Evolutionary conservation across 228 moss, liverwort and hornwort genomes (phyloP), one percentile per base, ranked within the genome.

Genomic region (Sphagnum fallax): DNA sequence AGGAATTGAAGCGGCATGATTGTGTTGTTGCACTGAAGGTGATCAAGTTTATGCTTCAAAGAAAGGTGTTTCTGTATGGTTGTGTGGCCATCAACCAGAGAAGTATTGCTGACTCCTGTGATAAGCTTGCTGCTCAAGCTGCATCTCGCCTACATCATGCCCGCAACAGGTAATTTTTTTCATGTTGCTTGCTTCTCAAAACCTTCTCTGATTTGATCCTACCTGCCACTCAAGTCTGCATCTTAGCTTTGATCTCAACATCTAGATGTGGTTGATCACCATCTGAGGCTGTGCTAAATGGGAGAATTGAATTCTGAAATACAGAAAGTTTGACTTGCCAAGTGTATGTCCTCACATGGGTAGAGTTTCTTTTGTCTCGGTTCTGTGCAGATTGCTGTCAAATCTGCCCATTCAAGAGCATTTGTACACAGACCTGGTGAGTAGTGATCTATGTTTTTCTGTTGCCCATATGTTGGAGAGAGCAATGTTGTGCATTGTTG

Each of bases 81-180:
- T 98, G 93, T 32, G 97, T 98, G 53, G 83, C 90, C 0, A 87
- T 90, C 4, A 91, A 93, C 69, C 97, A 98, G 79, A 90, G 79
- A 53, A 91, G 91, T 50, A 93, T 98, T 12, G 87, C 91, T 16
- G 81, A 85, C 59, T 82, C 84, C 4, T 85, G 88, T 58, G 87
- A 84, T 74, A 90, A 85, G 77, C 83, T 97, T 62, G 81, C 84
- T 6, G 84, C 52, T n/a, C 87, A 87, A 65, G 88, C 90, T 4
- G 87, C 84, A 49, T 58, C 79, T 60, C 77, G 93, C 47, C 64
- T 98, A 52, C 83, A 82, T 66, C 83, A 83, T 53, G 93, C 91
- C 9, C 87, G 97, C 1, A 82, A 78, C 49, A 70, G 74, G 73
- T 61, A 62, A 15, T 16, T 64, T 13, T 65, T 52, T 11, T n/a